These are phyloP conservation scores for Dryas drummondii DNA, from an alignment of 306 rosid genomes.

Conservation along the genomic window DNA sequence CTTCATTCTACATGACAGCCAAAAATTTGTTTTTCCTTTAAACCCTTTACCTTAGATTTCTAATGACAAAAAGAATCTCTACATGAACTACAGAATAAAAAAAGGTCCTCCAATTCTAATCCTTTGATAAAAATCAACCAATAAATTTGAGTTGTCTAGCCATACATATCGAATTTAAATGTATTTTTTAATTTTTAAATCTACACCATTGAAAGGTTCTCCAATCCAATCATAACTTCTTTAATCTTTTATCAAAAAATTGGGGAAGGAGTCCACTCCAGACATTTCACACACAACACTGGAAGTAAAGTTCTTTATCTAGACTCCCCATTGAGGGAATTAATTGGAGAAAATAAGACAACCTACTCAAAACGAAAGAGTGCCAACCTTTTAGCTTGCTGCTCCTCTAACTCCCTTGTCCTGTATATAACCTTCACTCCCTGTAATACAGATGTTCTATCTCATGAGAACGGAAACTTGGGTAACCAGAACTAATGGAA, in stretches of 20 bases:
- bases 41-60: neutral
- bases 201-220: neutral
- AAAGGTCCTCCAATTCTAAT: neutral
- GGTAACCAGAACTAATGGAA: neutral
- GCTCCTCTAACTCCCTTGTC: slow-evolving; percentile 87
- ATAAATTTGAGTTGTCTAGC: neutral
- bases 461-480: slow-evolving; percentile 16
- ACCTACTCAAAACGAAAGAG: neutral
- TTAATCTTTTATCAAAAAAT: neutral
- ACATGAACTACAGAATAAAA: neutral
- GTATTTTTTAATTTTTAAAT: neutral
- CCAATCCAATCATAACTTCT: neutral
- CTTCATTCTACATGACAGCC: no score
- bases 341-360: neutral
- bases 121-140: neutral
- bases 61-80: neutral
- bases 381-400: slow-evolving; percentile 79
- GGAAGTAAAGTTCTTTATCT: neutral
- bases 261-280: neutral
- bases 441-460: slow-evolving; percentile 36
- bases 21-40: neutral
- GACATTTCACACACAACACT: neutral
- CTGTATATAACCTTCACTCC: slow-evolving; percentile 87
- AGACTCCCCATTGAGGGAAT: neutral
- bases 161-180: neutral